Evolutionary conservation across 495 filamentous ascomycete species (phyloP).

Genomic region (Aspergillus carlsbadensis): DNA sequence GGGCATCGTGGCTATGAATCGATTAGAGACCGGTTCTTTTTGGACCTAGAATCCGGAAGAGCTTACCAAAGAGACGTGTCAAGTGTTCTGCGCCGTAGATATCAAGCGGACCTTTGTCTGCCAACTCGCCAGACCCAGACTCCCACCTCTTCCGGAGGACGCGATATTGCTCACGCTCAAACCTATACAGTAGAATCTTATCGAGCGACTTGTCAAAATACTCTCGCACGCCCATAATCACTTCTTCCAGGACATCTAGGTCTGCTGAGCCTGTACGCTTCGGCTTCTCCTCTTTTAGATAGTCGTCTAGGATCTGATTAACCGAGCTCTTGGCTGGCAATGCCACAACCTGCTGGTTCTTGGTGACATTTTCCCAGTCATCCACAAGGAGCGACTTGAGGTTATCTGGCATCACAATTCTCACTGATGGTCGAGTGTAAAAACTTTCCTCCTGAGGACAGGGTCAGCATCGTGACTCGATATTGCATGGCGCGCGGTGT

Average conservation of each 20-base stretch:
- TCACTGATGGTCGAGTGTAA: constrained; percentile 73
- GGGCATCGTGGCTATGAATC: constrained; percentile 73
- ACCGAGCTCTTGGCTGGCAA: constrained; percentile 77
- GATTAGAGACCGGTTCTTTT: constrained; percentile 15
- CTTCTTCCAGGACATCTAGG: constrained; percentile 82
- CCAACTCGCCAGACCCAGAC: constrained; percentile 51
- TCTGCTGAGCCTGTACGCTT: constrained; percentile 66
- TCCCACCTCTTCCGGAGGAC: constrained; percentile 66
- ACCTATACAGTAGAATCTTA: constrained; percentile 84
- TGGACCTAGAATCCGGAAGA: not conserved
- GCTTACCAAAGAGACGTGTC: constrained; percentile 79
- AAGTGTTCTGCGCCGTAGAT: constrained; percentile 95
- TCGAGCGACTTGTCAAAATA: constrained; percentile 90
- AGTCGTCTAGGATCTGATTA: constrained; percentile 74
- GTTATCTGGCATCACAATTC: constrained; percentile 75
- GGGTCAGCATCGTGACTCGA: not conserved
- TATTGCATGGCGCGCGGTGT: not conserved
- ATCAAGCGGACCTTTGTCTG: constrained; percentile 66
- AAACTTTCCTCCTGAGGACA: constrained; percentile 77
- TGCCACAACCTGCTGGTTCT: constrained; percentile 81
- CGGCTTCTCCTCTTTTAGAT: constrained; percentile 64
- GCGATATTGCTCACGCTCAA: constrained; percentile 83
- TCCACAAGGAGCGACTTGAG: constrained; percentile 90
- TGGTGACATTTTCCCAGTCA: constrained; percentile 98
- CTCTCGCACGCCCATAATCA: constrained; percentile 76